phyloP scores from a whole-genome alignment of 2,329 filamentous ascomycete genomes.

The Colletotrichum sp. region DNA sequence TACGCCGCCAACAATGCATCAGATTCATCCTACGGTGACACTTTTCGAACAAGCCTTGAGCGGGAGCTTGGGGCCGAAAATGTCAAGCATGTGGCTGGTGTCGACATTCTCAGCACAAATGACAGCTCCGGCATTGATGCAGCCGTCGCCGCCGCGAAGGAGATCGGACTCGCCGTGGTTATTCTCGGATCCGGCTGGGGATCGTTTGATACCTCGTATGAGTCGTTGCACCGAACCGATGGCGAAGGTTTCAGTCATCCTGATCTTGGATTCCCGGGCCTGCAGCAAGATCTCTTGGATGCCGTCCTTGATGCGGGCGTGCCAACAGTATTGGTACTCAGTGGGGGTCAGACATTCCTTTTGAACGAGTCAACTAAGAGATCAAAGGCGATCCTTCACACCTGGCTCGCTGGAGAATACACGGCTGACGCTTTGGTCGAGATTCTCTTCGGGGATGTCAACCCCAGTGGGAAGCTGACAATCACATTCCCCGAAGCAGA shows the following conservation, averaged over 20 bases:
- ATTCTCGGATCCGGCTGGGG: conserved; percentile 31
- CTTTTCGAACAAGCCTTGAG: conserved; percentile 23
- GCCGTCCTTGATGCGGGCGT: conserved; percentile 33
- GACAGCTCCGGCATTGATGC: conserved; percentile 19
- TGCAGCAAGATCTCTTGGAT: conserved; percentile 37
- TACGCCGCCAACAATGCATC: conserved; percentile 25
- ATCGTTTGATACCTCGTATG: conserved; percentile 23
- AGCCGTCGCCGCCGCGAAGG: conserved; percentile 29
- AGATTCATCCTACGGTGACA: conserved; percentile 22
- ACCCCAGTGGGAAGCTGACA: conserved; percentile 49
- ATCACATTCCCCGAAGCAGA: conserved; percentile 52
- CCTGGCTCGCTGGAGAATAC: conserved; percentile 68
- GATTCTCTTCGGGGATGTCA: conserved; percentile 65
- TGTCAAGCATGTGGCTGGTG: conserved; percentile 21
- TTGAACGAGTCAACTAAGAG: conserved; percentile 29
- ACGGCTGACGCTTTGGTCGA: conserved; percentile 67
- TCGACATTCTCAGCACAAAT: conserved; percentile 20
- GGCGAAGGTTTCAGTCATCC: conserved; percentile 35
- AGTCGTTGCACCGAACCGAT: conserved; percentile 33
- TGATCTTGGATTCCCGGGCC: conserved; percentile 32
- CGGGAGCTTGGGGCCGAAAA: conserved; percentile 22
- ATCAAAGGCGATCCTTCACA: conserved; percentile 63
- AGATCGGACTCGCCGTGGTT: conserved; percentile 31
- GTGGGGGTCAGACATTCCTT: conserved; percentile 33
- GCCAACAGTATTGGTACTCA: conserved; percentile 32